Evolutionary conservation across 768 basidiomycete species (phyloP).

Genomic region (Cubamyces lactineus): DNA sequence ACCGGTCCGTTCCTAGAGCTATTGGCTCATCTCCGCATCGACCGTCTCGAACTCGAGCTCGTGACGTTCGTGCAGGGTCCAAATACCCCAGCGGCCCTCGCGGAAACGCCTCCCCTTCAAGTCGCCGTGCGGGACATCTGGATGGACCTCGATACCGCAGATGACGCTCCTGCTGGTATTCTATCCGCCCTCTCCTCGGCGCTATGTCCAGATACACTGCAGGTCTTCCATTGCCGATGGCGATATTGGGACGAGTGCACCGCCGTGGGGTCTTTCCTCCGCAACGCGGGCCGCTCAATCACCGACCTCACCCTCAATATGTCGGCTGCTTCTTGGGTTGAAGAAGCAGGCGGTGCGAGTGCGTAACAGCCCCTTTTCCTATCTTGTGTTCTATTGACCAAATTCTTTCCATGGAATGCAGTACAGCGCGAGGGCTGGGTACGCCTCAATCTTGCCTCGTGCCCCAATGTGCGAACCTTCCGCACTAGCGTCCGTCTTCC

Average conservation of each 20-base stretch:
- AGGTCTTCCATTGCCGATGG: constrained; percentile 12
- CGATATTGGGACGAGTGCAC: constrained; percentile 3
- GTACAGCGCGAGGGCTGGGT: constrained; percentile 3
- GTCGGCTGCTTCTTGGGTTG: constrained; percentile 10
- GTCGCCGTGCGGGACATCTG: constrained; percentile 7
- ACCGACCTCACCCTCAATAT: constrained; percentile 7
- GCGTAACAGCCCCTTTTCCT: not conserved
- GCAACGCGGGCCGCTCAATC: constrained; percentile 1
- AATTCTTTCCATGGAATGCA: not conserved
- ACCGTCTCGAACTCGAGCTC: constrained; percentile 17
- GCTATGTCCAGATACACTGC: not conserved
- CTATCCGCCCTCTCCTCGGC: constrained; percentile 5
- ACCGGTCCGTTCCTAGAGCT: constrained; percentile 9
- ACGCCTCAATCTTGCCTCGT: not conserved
- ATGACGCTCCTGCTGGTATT: constrained; percentile 6
- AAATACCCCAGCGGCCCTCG: not conserved
- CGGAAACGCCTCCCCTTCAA: not conserved
- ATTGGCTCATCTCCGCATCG: constrained; percentile 4
- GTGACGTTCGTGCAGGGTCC: constrained; percentile 9
- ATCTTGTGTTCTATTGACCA: not conserved
- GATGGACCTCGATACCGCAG: constrained; percentile 8
- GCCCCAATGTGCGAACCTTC: constrained; percentile 9
- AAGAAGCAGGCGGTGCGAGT: constrained; percentile 9
- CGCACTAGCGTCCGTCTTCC: constrained; percentile 3
- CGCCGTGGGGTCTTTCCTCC: constrained; percentile 3